Evolutionary conservation across 129 eudicot species (phyloP), one percentile per base, ranked within the genome.

Genomic region (Saussurea involucrata): DNA sequence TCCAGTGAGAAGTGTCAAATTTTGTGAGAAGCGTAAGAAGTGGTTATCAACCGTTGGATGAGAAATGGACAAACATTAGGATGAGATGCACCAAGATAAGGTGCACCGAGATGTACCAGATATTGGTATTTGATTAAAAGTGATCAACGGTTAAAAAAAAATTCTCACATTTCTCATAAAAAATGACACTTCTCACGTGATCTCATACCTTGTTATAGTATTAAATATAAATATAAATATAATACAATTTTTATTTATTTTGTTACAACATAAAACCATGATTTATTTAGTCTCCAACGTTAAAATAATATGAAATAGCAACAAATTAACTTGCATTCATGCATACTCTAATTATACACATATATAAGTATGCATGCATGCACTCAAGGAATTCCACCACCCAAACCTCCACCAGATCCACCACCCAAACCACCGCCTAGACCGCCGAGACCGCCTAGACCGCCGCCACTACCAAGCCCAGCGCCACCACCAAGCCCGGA

Each of bases 401-500:
- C 85, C 25, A 72, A 24, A 13, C 81, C 85, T 0, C 82, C 85
- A 61, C 82, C 85, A 0, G 73, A 70, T 27, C 82, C 84, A 67
- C 80, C 84, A 68, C 84, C 81, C 70, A 70, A 75, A 10, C 84
- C 84, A 5, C 66, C 84, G 8, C 84, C 84, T 1, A 73, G 11
- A 10, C 85, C 84, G 22, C 68, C 68, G 1, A 24, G 17, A 8
- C 84, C 85, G 28, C 86, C 86, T 7, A 78, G 71, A 3, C 82
- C 79, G 13, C 83, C 83, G 4, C 81, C 85, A 4, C 76, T 76
- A 1, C 79, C 85, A 32, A 34, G 57, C 49, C 74, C 74, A 22
- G 27, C 31, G 27, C 74, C 74, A 4, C 27, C 74, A 31, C 27
- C 87, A 6, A 83, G 18, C 8, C 87, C 87, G 0, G 80, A 66